Evolutionary conservation across 2,329 filamentous ascomycete genomes (phyloP).

Genomic region (Tolypocladium ovalisporum): DNA sequence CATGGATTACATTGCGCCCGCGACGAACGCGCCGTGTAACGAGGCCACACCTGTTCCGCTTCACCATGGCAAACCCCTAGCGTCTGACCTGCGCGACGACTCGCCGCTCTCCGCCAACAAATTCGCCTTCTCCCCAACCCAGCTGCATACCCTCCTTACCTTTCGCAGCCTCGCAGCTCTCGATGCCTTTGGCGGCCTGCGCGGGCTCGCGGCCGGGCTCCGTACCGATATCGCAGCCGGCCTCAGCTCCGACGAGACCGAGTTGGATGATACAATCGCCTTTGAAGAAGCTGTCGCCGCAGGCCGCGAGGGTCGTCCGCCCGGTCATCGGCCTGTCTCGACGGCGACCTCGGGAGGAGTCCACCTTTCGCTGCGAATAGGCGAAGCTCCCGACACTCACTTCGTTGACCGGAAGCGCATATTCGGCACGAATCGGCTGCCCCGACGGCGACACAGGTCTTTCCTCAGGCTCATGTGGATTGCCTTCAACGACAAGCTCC

Average conservation of each 20-base stretch:
- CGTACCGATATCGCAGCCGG: constrained; percentile 35
- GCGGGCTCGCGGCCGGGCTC: constrained; percentile 39
- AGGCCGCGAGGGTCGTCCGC: constrained; percentile 18
- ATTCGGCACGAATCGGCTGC: constrained; percentile 49
- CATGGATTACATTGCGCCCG: constrained; percentile 3
- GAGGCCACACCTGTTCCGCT: constrained; percentile 1
- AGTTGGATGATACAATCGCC: constrained; percentile 30
- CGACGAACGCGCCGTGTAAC: background rate
- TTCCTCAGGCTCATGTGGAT: constrained; percentile 62
- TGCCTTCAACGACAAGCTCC: constrained; percentile 71
- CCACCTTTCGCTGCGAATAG: constrained; percentile 16
- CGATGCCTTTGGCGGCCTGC: constrained; percentile 39
- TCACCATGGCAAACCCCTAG: constrained; percentile 4
- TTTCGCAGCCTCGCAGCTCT: constrained; percentile 37
- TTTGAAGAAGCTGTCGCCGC: constrained; percentile 38
- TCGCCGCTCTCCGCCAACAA: constrained; percentile 23
- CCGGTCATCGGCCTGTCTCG: constrained; percentile 8
- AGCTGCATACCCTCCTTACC: constrained; percentile 42
- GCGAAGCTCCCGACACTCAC: constrained; percentile 13
- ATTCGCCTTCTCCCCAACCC: constrained; percentile 43
- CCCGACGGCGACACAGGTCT: constrained; percentile 55
- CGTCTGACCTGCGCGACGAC: constrained; percentile 15
- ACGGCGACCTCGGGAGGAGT: constrained; percentile 10
- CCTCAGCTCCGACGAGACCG: constrained; percentile 37
- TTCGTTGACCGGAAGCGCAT: constrained; percentile 54